These are phyloP conservation scores for Penicillium cosmopolitanum DNA, from an alignment of 495 filamentous ascomycete genomes.

Conservation along the genomic window DNA sequence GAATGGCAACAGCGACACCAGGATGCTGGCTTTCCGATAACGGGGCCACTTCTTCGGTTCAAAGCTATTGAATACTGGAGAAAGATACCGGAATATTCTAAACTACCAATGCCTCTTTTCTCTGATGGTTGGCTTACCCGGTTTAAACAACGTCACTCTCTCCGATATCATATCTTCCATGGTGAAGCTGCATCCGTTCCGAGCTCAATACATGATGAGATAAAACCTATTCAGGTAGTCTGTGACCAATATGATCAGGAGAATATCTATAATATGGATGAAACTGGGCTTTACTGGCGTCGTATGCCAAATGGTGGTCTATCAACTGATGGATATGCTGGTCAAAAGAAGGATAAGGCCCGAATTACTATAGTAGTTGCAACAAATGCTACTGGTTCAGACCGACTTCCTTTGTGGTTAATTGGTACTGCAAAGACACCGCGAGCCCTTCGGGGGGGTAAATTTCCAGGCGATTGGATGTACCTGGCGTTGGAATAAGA, in stretches of 20 bases:
- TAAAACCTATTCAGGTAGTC: slow-evolving; percentile 7
- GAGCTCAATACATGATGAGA: slow-evolving; percentile 14
- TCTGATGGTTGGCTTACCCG: no score
- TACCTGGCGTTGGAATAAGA: slow-evolving; percentile 28
- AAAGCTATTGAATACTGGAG: slow-evolving; percentile 15
- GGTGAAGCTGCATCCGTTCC: slow-evolving; percentile 18
- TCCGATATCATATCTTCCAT: slow-evolving; percentile 14
- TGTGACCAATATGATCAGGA: slow-evolving; percentile 10
- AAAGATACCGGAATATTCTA: slow-evolving; percentile 14
- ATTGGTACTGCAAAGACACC: slow-evolving; percentile 29
- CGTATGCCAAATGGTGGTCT: slow-evolving; percentile 18
- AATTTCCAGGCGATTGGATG: slow-evolving; percentile 16
- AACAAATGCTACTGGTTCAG: slow-evolving; percentile 23
- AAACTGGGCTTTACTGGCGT: slow-evolving; percentile 17
- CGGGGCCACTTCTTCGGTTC: slow-evolving; percentile 9
- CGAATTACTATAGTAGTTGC: slow-evolving; percentile 24
- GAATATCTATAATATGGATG: slow-evolving; percentile 22
- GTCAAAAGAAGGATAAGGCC: slow-evolving; percentile 14
- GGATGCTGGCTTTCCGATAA: slow-evolving; percentile 9
- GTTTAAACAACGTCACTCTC: slow-evolving; percentile 12
- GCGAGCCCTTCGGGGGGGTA: slow-evolving; percentile 17
- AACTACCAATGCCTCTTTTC: slow-evolving; percentile 11
- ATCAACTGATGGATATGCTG: slow-evolving; percentile 1
- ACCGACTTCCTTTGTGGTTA: slow-evolving; percentile 22
- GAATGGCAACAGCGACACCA: slow-evolving; percentile 9